Conservation (phyloP, 495 filamentous ascomycete genomes). For the Neurospora sp. region DNA sequence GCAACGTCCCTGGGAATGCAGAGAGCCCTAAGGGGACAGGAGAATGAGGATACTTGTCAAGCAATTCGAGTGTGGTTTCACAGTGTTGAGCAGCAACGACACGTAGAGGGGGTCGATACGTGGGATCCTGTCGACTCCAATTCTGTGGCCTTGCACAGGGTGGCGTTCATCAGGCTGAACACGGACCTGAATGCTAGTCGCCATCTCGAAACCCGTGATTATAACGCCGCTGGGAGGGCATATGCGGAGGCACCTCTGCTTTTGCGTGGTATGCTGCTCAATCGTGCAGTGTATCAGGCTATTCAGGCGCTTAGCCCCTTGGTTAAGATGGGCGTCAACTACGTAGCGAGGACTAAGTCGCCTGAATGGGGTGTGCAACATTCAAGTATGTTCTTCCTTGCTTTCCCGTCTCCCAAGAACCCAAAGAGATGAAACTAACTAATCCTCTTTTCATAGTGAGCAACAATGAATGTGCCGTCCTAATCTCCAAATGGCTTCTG, state of each 20-base stretch:
- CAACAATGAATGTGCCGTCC: slow-evolving; percentile 60
- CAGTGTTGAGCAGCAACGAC: slow-evolving; percentile 48
- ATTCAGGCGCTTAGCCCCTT: slow-evolving; percentile 60
- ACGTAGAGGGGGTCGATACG: slow-evolving; percentile 28
- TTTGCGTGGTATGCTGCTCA: slow-evolving; percentile 45
- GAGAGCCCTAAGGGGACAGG: slow-evolving; percentile 39
- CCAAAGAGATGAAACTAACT: not conserved
- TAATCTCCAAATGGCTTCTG: slow-evolving; percentile 46
- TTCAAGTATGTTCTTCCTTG: slow-evolving; percentile 32
- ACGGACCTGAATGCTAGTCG: slow-evolving; percentile 55
- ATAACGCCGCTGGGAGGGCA: slow-evolving; percentile 46
- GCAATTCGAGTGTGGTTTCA: slow-evolving; percentile 54
- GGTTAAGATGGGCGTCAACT: slow-evolving; percentile 57
- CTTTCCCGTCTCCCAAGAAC: not conserved
- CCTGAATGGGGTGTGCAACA: slow-evolving; percentile 66
- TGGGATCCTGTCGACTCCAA: slow-evolving; percentile 54
- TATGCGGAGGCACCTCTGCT: slow-evolving; percentile 50
- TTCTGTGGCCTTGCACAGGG: slow-evolving; percentile 52
- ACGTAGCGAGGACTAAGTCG: slow-evolving; percentile 59
- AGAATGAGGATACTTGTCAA: slow-evolving; percentile 47
- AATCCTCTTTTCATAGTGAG: slow-evolving; percentile 32
- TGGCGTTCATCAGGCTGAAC: slow-evolving; percentile 60
- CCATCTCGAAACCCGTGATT: slow-evolving; percentile 52
- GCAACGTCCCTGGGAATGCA: slow-evolving; percentile 34
- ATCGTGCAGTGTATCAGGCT: slow-evolving; percentile 53